Evolutionary conservation across 805 yeast species (phyloP), one percentile per base, ranked within the genome.

Genomic region (Ogataea minuta): DNA sequence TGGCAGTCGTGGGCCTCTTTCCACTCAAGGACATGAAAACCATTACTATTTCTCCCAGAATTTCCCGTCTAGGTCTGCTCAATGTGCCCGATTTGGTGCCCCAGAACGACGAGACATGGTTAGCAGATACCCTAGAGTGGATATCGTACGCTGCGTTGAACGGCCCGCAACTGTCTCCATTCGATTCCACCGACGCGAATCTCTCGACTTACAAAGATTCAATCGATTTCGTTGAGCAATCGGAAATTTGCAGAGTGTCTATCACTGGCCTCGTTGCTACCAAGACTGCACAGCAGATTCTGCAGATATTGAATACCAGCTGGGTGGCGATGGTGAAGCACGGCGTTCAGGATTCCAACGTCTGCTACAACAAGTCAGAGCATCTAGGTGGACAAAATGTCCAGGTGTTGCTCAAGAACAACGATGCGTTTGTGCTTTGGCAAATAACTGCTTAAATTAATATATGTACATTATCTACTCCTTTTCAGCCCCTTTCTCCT

Each of bases 341-440:
- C 31, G 69, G 68, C 2, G 56, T 58, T 1, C 49, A 40, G 23
- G 62, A 63, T 38, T 29, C 50, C 1, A 56, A 59, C 25, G 49
- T 49, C 15, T 47, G 61, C 25, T 63, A 50, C 32, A 57, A 53
- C 6, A 36, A 42, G 5, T 47, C 49, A 7, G 64, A 60, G 28
- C 69, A 64, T 10, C 55, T 51, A 21, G 54, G 54, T 24, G 68
- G 68, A 1, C 57, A 56, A 6, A 63, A 62, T 31, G 46, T 53
- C 20, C 35, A 49, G 9, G 51, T 52, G 3, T 15, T 52, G 6
- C 47, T 62, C 9, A 47, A 41, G 12, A 28, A 41, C n/a, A 34
- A 34, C 2, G 43, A 34, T 19, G 29, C 50, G 2, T 58, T 39
- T 35, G 56, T 51, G 0, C 35, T 53, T 3, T 63, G 68, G 67